Percentiles rank a stretch among this genome's conserved stretches.
Evolutionary conservation across 768 basidiomycete genomes (phyloP).

Genomic region (Cubamyces sp.): DNA sequence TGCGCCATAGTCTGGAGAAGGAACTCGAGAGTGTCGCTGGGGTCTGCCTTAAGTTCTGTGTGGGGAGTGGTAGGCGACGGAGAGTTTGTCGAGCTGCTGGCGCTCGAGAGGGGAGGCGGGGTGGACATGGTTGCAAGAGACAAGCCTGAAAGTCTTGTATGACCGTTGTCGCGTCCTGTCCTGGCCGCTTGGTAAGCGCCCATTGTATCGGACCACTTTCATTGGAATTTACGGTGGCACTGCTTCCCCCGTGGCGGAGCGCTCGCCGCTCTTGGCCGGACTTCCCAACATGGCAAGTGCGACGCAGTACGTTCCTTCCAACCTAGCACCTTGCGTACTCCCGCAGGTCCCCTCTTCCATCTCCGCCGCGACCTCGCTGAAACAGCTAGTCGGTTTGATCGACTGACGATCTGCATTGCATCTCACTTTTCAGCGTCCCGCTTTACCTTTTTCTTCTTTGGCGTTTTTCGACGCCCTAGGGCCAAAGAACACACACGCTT

Average conservation of each 20-base stretch:
- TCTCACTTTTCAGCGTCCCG: not conserved
- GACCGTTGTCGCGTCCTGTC: conserved; percentile 2
- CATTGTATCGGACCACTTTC: conserved; percentile 26
- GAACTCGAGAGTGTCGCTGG: conserved; percentile 32
- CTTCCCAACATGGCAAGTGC: not conserved
- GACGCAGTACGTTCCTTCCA: not conserved
- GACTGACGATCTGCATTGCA: conserved; percentile 1
- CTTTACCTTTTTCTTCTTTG: not conserved
- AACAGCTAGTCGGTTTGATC: not conserved
- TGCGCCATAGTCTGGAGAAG: conserved; percentile 36
- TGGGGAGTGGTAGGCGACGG: conserved; percentile 30
- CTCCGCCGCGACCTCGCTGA: conserved; percentile 7
- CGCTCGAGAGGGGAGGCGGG: conserved; percentile 32
- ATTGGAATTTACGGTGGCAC: conserved; percentile 3
- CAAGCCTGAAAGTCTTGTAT: conserved; percentile 19
- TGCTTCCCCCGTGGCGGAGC: conserved; percentile 17
- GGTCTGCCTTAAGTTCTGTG: conserved; percentile 28
- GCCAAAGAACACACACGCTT: no score
- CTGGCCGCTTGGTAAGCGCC: conserved; percentile 6
- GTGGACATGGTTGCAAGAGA: conserved; percentile 30
- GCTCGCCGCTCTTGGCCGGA: conserved; percentile 6
- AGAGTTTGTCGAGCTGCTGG: conserved; percentile 32
- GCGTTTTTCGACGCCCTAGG: no score
- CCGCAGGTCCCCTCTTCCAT: not conserved
- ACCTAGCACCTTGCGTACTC: not conserved